Percentiles rank a stretch among this genome's conserved stretches.
phyloP scores from a whole-genome alignment of 2,329 filamentous ascomycete genomes.

The Colletotrichum sp. region DNA sequence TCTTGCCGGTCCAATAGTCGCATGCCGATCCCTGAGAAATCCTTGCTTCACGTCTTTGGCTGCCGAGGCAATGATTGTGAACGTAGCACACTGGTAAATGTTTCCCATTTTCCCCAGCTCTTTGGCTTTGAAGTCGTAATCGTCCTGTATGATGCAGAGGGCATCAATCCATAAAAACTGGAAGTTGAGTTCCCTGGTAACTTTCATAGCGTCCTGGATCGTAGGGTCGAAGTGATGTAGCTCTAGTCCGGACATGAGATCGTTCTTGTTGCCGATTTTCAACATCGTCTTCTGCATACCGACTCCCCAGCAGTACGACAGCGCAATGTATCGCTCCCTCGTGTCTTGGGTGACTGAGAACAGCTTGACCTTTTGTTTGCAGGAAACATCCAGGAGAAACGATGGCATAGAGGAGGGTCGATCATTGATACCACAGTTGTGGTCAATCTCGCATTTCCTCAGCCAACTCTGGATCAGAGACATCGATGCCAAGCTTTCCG shows the following conservation, averaged over 20 bases:
- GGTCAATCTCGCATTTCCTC: not conserved
- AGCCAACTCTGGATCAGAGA: not conserved
- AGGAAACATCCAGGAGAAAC: not conserved
- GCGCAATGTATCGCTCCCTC: not conserved
- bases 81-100: not conserved
- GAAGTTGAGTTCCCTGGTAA: not conserved
- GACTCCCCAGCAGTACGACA: not conserved
- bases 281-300: not conserved
- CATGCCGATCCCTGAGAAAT: not conserved
- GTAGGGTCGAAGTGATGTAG: not conserved
- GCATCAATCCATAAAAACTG: not conserved
- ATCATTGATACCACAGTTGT: not conserved
- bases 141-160: not conserved
- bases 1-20: not conserved
- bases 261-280: not conserved
- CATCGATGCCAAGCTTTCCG: not conserved
- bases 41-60: not conserved
- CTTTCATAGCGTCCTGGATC: not conserved
- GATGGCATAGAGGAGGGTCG: not conserved
- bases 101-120: not conserved
- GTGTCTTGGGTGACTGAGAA: not conserved
- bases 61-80: not conserved
- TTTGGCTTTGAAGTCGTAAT: not conserved
- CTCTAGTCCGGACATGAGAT: not conserved
- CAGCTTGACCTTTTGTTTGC: not conserved